Evolutionary conservation across 2,329 filamentous ascomycete species (phyloP), one percentile per base, ranked within the genome.

Genomic region (Epichloe festucae): DNA sequence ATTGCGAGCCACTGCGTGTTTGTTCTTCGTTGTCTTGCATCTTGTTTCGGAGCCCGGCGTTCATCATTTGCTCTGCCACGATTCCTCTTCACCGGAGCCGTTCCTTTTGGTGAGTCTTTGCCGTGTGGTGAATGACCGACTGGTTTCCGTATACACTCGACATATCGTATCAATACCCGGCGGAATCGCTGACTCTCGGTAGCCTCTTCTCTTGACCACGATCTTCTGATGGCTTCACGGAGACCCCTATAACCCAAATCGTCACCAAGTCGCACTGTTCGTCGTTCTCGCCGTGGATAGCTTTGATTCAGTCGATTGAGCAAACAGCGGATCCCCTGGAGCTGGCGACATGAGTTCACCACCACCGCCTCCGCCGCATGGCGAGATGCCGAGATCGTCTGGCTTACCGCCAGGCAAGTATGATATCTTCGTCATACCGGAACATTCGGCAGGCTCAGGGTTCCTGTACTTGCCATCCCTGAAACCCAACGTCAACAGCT

Each of bases 401-500:
- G 85, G 86, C 52, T 73, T 96, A 46, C 91, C 91, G 3, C 77
- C 86, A 1, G 90, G 91, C 51, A 94, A 93, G 65, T 97, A 95
- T 69, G 91, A 97, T 72, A 95, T 97, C 64, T 96, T 96, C 72
- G 85, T 96, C 65, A 90, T 97, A 62, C 91, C 91, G 7, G 88
- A 90, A 46, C 89, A 95, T 67, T 91, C 89, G 11, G 78, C 90
- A 6, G 91, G 91, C 50, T 81, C 83, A 0, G 91, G 91, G 36
- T 96, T 96, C 68, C 74, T 97, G 31, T 96, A 97, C 67, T 79
- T 97, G n/a, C 91, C 91, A 0, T 95, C 90, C 0, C 69, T 97
- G 55, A 79, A 85, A 63, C 85, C 88, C 19, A 87, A 93, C 62
- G 77, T 85, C 62, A 95, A 95, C 68, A 95, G 88, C 69, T 97